phyloP scores from a whole-genome alignment of 768 basidiomycete genomes.

The Trametes meyenii region DNA sequence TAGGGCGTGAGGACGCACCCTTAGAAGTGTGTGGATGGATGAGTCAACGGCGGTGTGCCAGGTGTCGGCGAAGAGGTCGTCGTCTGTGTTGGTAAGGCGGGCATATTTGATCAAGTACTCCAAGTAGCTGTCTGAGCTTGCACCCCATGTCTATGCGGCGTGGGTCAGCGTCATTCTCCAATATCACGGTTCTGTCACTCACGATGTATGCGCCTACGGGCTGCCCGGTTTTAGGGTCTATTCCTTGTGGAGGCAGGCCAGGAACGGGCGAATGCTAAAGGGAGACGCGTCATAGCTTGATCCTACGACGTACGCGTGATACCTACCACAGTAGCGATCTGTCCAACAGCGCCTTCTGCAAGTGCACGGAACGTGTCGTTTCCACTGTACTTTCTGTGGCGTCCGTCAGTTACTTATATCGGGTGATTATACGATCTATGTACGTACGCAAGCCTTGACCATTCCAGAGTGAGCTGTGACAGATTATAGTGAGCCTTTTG shows the following conservation, averaged over 20 bases:
- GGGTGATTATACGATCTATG: background rate
- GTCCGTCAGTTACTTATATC: background rate
- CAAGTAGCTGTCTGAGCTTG: conserved; percentile 75
- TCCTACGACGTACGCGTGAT: background rate
- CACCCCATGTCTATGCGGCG: conserved; percentile 57
- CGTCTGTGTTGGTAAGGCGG: conserved; percentile 65
- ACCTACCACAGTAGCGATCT: conserved; percentile 48
- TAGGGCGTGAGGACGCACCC: conserved; percentile 38
- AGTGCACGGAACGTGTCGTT: conserved; percentile 63
- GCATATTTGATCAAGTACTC: conserved; percentile 78
- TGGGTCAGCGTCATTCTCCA: background rate
- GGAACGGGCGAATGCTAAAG: conserved; percentile 39
- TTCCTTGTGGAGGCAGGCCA: conserved; percentile 60
- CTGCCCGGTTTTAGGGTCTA: conserved; percentile 55
- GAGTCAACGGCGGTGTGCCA: conserved; percentile 76
- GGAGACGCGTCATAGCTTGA: background rate
- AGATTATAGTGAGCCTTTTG: background rate
- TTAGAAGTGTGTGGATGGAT: conserved; percentile 60
- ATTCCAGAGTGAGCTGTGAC: conserved; percentile 62
- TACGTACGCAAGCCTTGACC: conserved; percentile 39
- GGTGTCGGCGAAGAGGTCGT: conserved; percentile 63
- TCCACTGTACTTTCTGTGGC: conserved; percentile 52
- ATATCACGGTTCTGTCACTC: conserved; percentile 21
- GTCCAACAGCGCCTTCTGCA: conserved; percentile 51
- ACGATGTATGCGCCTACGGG: conserved; percentile 59